Percentiles rank a stretch among this genome's conserved stretches.
These are phyloP conservation scores for Cetraspora pellucida DNA, from an alignment of 192 early-diverging fungal genomes.

Conservation along the genomic window DNA sequence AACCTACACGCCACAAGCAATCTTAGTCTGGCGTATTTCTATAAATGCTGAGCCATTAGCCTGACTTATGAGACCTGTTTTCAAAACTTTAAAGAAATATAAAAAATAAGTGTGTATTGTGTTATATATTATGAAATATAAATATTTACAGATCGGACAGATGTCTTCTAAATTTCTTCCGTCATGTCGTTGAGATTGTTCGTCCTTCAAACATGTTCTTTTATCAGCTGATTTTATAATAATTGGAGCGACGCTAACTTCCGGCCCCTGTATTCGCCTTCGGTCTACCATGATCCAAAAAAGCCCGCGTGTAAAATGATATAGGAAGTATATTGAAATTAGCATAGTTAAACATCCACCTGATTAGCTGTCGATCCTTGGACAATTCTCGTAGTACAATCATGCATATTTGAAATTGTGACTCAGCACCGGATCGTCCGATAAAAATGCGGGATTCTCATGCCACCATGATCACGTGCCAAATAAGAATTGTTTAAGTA, in stretches of 20 bases:
- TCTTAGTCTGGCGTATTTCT: constrained; percentile 71
- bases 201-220: constrained; percentile 36
- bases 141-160: constrained; percentile 55
- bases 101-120: neutral
- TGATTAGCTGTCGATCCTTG: no score
- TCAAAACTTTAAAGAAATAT: constrained; percentile 51
- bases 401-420: no score
- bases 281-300: constrained; percentile 39
- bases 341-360: no score
- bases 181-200: constrained; percentile 44
- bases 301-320: no score
- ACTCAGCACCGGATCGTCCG: no score
- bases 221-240: constrained; percentile 45
- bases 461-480: no score
- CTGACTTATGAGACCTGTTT: constrained; percentile 70
- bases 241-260: constrained; percentile 52
- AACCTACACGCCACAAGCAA: constrained; percentile 78
- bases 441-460: no score
- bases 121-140: neutral
- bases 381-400: no score
- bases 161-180: constrained; percentile 55
- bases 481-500: no score
- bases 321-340: no score
- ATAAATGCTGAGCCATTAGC: constrained; percentile 80
- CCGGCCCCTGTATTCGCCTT: constrained; percentile 57